Base-by-base conservation (phyloP, 192 early-diverging fungal genomes). In the Lunasporangiospora selenospora region DNA sequence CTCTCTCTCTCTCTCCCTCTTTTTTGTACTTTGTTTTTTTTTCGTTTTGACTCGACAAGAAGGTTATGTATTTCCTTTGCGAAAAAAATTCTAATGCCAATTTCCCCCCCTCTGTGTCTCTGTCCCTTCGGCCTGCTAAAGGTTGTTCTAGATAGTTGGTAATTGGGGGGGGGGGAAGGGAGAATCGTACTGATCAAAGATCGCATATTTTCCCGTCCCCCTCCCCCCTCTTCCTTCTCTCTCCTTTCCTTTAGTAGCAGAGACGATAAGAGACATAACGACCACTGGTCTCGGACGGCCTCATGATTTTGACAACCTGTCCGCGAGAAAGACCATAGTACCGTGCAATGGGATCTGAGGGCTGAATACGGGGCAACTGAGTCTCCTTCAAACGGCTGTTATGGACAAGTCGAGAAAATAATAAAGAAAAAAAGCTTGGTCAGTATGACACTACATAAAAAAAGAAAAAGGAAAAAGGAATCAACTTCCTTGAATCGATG, bases 231-330 rank as follows among this genome's bases (percentile, higher is more conserved):
- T 26, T 29, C 18, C 21, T 43, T 11, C 21, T 6, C 41, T 4
- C 5, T 43, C 21, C 41, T 18, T 10, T 42, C 11, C 37, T 45
- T 85, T 89, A 98, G 65, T 93, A 88, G 77, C 96, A 98, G 48
- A 96, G 83, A 29, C 97, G 88, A 80, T 99, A 99, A 59, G 94
- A 98, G 45, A 98, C 89, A 62, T 99, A 98, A 44, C 95, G 92
- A 52, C 97, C 97, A 51, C 94, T 95, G 16, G 97, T 99, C 80
- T 99, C 97, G 65, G 88, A 91, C 23, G 93, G 88, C 50, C 97
- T 80, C 64, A 94, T 93, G 47, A 99, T 99, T 78, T 93, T 93
- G 29, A 98, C 95, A 12, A 99, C 91, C 79, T 92, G 89, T 33
- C 89, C 91, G 46, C 89, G 84, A 36, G 86, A 84, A 78, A 99